A percentile compares a stretch with the other conserved stretches of the same genome.
phyloP scores from a whole-genome alignment of 495 filamentous ascomycete genomes.

The Penicillium desertorum region DNA sequence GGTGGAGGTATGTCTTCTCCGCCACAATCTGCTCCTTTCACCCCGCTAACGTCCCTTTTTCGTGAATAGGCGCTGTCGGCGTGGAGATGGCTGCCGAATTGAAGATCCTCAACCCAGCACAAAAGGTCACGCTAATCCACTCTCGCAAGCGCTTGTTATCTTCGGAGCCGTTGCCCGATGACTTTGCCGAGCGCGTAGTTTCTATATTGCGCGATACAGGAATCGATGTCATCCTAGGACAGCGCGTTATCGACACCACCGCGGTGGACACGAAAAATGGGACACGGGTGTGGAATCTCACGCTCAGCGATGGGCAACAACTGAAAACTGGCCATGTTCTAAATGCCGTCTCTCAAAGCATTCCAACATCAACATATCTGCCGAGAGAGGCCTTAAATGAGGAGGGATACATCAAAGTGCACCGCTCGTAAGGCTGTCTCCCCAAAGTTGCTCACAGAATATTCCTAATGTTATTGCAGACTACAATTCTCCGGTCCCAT shows the following conservation, averaged over 20 bases:
- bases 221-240: conserved; percentile 56
- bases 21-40: conserved; percentile 25
- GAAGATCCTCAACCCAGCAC: conserved; percentile 55
- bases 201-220: conserved; percentile 52
- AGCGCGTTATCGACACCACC: conserved; percentile 45
- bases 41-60: background rate
- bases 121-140: conserved; percentile 65
- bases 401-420: conserved; percentile 58
- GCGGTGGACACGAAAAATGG: conserved; percentile 30
- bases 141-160: conserved; percentile 62
- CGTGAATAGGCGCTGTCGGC: conserved; percentile 58
- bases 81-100: conserved; percentile 72
- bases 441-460: background rate
- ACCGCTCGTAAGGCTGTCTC: conserved; percentile 30
- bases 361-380: conserved; percentile 56
- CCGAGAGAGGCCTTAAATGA: conserved; percentile 47
- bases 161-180: conserved; percentile 63
- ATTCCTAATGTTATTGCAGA: conserved; percentile 23
- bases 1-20: conserved; percentile 44
- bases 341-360: conserved; percentile 56
- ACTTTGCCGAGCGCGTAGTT: conserved; percentile 56
- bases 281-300: conserved; percentile 50
- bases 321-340: conserved; percentile 57
- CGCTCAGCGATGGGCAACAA: conserved; percentile 53
- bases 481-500: conserved; percentile 45